Conservation (phyloP, 305 asterid species). For the Fraxinus paxiana region DNA sequence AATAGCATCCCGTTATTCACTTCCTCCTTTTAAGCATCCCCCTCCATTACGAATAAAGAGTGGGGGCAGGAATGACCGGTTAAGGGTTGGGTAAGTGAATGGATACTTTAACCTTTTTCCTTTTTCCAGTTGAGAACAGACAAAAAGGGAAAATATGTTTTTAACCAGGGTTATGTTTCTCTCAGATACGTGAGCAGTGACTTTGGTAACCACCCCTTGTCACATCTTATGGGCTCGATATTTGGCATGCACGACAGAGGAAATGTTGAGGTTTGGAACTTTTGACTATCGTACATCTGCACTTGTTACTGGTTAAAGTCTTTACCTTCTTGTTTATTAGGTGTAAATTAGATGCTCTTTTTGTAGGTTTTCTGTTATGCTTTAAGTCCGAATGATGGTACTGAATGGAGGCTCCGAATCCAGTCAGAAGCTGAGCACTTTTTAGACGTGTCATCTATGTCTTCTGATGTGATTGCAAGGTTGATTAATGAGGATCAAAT, state of each 20-base stretch:
- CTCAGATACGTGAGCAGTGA: slow-evolving; percentile 95
- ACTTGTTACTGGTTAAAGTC: not conserved
- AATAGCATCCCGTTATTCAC: slow-evolving; percentile 83
- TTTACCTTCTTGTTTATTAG: slow-evolving; percentile 13
- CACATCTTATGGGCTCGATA: slow-evolving; percentile 97
- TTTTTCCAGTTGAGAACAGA: not conserved
- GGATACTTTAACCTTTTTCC: slow-evolving; percentile 5
- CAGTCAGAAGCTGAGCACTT: slow-evolving; percentile 92
- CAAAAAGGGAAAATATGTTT: slow-evolving; percentile 2
- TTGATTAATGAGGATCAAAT: slow-evolving; percentile 88
- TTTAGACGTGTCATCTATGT: slow-evolving; percentile 78
- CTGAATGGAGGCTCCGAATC: slow-evolving; percentile 90
- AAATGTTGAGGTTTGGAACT: slow-evolving; percentile 72
- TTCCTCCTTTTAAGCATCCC: slow-evolving; percentile 82
- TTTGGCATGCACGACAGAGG: slow-evolving; percentile 87
- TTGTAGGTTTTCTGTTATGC: slow-evolving; percentile 93
- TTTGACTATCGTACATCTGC: slow-evolving; percentile 8
- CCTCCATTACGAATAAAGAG: slow-evolving; percentile 61
- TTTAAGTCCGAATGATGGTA: slow-evolving; percentile 85
- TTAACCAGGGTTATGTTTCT: not conserved
- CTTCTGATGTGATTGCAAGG: slow-evolving; percentile 88
- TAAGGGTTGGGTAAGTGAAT: slow-evolving; percentile 74
- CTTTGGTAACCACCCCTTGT: slow-evolving; percentile 94
- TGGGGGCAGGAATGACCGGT: slow-evolving; percentile 59
- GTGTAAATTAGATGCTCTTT: slow-evolving; percentile 15